Evolutionary conservation across 2,329 filamentous ascomycete genomes (phyloP).

Genomic region (Scortechinia acanthostroma): DNA sequence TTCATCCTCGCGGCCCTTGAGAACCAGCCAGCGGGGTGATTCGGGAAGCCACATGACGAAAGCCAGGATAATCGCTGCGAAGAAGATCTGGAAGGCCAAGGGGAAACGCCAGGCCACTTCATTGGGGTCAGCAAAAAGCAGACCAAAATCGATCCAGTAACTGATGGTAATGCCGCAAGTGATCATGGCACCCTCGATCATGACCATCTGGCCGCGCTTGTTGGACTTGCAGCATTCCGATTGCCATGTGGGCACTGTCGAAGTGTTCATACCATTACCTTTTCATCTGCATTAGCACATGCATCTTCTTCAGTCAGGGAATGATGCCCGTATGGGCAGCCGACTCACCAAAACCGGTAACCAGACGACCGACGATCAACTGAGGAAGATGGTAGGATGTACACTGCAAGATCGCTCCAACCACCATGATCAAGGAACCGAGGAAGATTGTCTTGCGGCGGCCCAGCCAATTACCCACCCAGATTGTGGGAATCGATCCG

Average conservation of each 20-base stretch:
- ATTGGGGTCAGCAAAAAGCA: constrained; percentile 37
- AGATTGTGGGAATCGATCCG: constrained; percentile 34
- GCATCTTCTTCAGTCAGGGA: constrained; percentile 11
- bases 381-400: constrained; percentile 35
- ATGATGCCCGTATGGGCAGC: constrained; percentile 10
- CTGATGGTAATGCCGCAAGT: constrained; percentile 46
- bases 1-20: constrained; percentile 32
- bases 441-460: constrained; percentile 46
- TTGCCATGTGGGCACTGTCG: constrained; percentile 50
- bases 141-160: constrained; percentile 54
- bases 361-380: constrained; percentile 44
- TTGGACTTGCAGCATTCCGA: constrained; percentile 44
- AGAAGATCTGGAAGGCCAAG: constrained; percentile 46
- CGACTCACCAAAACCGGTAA: constrained; percentile 28
- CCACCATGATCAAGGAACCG: constrained; percentile 46
- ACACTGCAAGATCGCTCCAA: constrained; percentile 38
- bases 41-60: constrained; percentile 30
- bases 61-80: constrained; percentile 46
- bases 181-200: constrained; percentile 52
- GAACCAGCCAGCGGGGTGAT: constrained; percentile 36
- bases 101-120: constrained; percentile 53
- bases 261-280: constrained; percentile 26
- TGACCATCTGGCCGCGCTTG: constrained; percentile 51
- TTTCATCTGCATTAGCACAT: constrained; percentile 9
- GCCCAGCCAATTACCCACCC: constrained; percentile 47